phyloP scores from a whole-genome alignment of 2,329 filamentous ascomycete genomes.

The Fusarium penzigii region DNA sequence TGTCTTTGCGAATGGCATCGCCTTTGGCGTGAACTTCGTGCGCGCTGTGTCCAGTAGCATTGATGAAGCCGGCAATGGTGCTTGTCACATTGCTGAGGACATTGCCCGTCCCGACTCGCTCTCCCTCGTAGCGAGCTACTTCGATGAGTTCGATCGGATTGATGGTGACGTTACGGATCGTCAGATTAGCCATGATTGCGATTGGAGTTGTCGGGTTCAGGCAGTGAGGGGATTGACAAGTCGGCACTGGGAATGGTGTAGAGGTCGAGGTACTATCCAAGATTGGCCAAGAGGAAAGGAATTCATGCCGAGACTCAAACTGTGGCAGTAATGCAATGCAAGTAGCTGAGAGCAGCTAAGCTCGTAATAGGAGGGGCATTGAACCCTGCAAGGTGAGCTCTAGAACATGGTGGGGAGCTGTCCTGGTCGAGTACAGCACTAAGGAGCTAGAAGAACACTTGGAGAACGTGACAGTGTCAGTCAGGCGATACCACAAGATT shows the following conservation, averaged over 20 bases:
- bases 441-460: no score
- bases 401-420: not conserved
- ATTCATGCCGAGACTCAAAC: no score
- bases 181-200: constrained; percentile 55
- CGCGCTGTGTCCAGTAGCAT: constrained; percentile 38
- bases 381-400: not conserved
- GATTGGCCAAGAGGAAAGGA: no score
- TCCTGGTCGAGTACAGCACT: constrained; percentile 4
- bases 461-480: constrained; percentile 4
- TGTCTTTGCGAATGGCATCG: constrained; percentile 60
- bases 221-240: no score
- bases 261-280: no score
- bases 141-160: constrained; percentile 70
- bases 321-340: no score
- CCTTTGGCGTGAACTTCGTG: constrained; percentile 48
- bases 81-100: constrained; percentile 48
- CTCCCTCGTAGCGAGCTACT: constrained; percentile 70
- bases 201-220: not conserved
- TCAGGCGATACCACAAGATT: no score
- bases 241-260: no score
- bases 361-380: not conserved
- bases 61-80: constrained; percentile 46
- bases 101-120: constrained; percentile 43
- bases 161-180: constrained; percentile 79
- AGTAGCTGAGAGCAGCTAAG: not conserved